Evolutionary conservation across 495 filamentous ascomycete species (phyloP), one percentile per base, ranked within the genome.

Genomic region (Trichoderma parareesei): DNA sequence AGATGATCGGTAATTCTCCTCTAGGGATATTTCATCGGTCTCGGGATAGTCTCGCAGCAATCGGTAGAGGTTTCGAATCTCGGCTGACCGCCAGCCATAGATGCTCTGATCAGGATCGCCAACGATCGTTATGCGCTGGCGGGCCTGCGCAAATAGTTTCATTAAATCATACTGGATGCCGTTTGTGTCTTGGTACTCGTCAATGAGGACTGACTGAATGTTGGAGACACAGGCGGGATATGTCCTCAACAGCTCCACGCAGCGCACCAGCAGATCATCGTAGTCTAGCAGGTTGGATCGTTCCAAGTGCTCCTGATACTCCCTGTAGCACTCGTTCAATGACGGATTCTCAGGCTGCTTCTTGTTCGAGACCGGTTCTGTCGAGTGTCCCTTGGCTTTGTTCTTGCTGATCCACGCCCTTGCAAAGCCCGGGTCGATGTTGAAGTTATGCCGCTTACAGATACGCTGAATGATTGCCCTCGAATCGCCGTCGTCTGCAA

Each of bases 121-220:
- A 16, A 99, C 95, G 61, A 97, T 90, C 10, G 94, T 98, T 65
- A 99, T 92, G 18, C 87, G 80, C 64, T 85, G 84, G 57, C 83
- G 79, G 42, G 78, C 72, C 35, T 89, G 82, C 16, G 94, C 92
- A 69, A 99, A 89, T 5, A 96, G 83, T 61, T 86, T 88, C 93
- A 97, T 97, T 59, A 99, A 76, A 62, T 98, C 91, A 69, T 95
- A 99, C 74, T 99, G 95, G 7, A 97, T 87, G 18, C 88, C 78
- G 68, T 99, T 99, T 1, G 95, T 99, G 71, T 99, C 95, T 72
- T 99, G 95, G 67, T 96, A 99, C 70, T 99, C 95, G 70, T 99
- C 95, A 67, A 99, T 94, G 49, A 99, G 78, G 1, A 99, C 92
- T 0, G 90, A 87, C 71, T 97, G 87, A 18, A 99, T 85, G 71